Conservation (phyloP, 169 alveolate species). For the Hepatocystis sp. region DNA sequence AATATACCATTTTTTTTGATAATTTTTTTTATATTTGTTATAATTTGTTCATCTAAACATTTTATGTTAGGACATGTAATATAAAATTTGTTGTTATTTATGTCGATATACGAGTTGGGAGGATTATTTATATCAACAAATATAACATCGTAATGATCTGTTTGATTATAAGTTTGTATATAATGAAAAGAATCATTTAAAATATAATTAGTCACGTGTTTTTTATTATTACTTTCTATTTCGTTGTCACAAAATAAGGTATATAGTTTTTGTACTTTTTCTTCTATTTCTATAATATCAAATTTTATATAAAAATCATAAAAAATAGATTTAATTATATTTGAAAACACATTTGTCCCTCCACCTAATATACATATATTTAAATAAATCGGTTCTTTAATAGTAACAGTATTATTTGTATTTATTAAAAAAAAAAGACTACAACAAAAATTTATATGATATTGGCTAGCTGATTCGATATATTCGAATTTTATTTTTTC, state of each 20-base stretch:
- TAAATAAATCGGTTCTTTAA: slow-evolving; percentile 1
- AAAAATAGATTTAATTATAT: slow-evolving; percentile 46
- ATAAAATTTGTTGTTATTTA: slow-evolving; percentile 24
- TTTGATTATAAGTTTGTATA: slow-evolving; percentile 11
- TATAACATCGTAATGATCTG: slow-evolving; percentile 38
- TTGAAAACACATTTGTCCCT: slow-evolving; percentile 73
- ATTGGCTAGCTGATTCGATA: slow-evolving; percentile 70
- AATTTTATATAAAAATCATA: slow-evolving; percentile 18
- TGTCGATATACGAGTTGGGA: slow-evolving; percentile 33
- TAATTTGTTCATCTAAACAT: slow-evolving; percentile 28
- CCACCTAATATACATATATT: slow-evolving; percentile 73
- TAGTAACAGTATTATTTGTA: background rate
- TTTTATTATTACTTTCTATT: slow-evolving; percentile 1
- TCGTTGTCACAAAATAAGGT: slow-evolving; percentile 22
- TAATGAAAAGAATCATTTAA: slow-evolving; percentile 57
- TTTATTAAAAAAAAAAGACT: slow-evolving; percentile 50
- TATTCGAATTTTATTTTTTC: slow-evolving; percentile 30
- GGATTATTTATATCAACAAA: slow-evolving; percentile 72
- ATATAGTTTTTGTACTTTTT: slow-evolving; percentile 34
- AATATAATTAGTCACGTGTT: slow-evolving; percentile 34
- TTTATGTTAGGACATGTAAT: slow-evolving; percentile 52
- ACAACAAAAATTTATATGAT: slow-evolving; percentile 64
- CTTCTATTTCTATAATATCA: slow-evolving; percentile 67
- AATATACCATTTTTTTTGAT: slow-evolving; percentile 44
- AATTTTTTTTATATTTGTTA: slow-evolving; percentile 18